Evolutionary conservation across 106 monocot species (phyloP).

Genomic region (Posidonia australis): DNA sequence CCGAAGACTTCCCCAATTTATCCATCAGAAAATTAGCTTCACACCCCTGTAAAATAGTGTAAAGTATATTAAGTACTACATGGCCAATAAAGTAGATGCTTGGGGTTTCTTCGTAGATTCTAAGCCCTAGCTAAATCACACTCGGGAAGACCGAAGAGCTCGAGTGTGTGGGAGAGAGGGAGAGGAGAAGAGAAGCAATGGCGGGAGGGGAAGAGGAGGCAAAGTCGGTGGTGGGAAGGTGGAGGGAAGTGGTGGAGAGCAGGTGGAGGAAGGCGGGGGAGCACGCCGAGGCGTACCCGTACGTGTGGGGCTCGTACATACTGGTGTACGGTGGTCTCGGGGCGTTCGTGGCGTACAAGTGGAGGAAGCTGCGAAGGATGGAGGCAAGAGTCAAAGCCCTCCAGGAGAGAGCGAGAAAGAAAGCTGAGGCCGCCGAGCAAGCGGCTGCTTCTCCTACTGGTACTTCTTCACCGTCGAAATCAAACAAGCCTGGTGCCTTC

Average conservation of each 20-base stretch:
- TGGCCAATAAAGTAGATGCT: too few relatives aligned
- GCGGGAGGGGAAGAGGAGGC: not conserved
- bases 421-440: slow-evolving; percentile 49
- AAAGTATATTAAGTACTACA: too few relatives aligned
- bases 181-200: not conserved
- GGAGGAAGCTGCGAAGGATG: slow-evolving; percentile 79
- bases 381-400: slow-evolving; percentile 62
- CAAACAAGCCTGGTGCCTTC: not conserved
- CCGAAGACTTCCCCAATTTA: not conserved
- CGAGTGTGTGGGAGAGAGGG: too few relatives aligned
- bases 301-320: slow-evolving; percentile 90
- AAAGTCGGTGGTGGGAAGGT: slow-evolving; percentile 4
- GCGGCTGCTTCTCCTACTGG: not conserved
- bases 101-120: too few relatives aligned
- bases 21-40: too few relatives aligned
- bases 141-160: too few relatives aligned
- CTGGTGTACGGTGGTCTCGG: slow-evolving; percentile 79
- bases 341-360: slow-evolving; percentile 40
- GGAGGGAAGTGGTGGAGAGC: slow-evolving; percentile 28
- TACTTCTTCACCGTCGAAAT: not conserved
- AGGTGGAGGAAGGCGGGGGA: slow-evolving; percentile 54
- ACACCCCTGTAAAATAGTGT: too few relatives aligned
- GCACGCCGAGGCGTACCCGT: slow-evolving; percentile 92
- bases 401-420: slow-evolving; percentile 47
- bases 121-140: too few relatives aligned